These are phyloP conservation scores for Nitzschia inconspicua DNA, from an alignment of 108 stramenopile species.

Conservation along the genomic window DNA sequence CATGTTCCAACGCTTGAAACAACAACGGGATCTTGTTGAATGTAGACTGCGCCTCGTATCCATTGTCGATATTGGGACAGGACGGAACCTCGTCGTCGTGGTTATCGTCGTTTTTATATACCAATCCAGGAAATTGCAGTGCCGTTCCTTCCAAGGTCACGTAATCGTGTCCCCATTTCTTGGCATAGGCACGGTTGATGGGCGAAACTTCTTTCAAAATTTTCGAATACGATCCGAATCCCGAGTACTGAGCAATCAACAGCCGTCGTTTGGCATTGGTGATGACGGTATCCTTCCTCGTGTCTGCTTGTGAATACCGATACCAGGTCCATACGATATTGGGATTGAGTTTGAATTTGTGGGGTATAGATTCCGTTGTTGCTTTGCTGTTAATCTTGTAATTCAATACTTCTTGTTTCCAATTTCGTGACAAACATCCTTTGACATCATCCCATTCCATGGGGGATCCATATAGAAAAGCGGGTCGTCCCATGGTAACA, in stretches of 20 bases:
- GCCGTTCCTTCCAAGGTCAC: constrained; percentile 23
- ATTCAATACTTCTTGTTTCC: background rate
- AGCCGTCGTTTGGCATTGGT: constrained; percentile 8
- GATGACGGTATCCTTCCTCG: background rate
- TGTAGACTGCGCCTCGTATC: constrained; percentile 20
- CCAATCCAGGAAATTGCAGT: constrained; percentile 16
- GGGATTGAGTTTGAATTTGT: background rate
- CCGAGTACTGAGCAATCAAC: constrained; percentile 39
- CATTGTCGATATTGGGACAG: background rate
- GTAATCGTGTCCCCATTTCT: constrained; percentile 24
- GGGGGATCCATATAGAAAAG: constrained; percentile 24
- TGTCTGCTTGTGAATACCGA: constrained; percentile 3
- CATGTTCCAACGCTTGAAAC: constrained; percentile 7
- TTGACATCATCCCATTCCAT: background rate
- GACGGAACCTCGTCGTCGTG: background rate
- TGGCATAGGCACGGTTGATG: constrained; percentile 25
- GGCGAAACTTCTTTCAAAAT: constrained; percentile 21
- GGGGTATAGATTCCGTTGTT: background rate
- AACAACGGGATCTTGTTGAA: constrained; percentile 33
- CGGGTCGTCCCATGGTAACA: constrained; percentile 18
- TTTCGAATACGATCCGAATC: constrained; percentile 17
- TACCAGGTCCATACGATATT: constrained; percentile 9
- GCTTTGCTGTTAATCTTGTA: background rate
- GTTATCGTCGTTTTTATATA: background rate
- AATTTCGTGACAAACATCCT: background rate